Evolutionary conservation across 148 eudicot species (phyloP).

Genomic region (Salicornia ramosissima): DNA sequence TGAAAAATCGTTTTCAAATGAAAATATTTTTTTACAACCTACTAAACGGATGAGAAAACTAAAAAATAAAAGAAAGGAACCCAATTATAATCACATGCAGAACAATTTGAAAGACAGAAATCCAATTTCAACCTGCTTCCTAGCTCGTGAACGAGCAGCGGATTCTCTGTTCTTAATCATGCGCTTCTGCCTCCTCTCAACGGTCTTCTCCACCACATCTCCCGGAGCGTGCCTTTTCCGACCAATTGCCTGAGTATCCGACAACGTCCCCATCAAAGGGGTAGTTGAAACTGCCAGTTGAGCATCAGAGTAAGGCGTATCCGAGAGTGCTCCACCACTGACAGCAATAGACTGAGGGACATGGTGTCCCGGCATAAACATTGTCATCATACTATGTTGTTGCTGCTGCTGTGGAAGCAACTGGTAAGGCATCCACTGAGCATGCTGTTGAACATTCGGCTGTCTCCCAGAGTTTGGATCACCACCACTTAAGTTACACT

Average conservation of each 20-base stretch:
- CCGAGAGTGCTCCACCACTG: slow-evolving; percentile 46
- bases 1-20: no score
- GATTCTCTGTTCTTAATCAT: slow-evolving; percentile 98
- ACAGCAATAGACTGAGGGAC: slow-evolving; percentile 43
- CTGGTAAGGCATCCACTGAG: slow-evolving; percentile 55
- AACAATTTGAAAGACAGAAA: not conserved
- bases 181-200: slow-evolving; percentile 94
- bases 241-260: slow-evolving; percentile 70
- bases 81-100: not conserved
- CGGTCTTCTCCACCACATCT: slow-evolving; percentile 77
- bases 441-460: slow-evolving; percentile 37
- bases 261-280: slow-evolving; percentile 57
- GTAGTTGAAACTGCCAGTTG: slow-evolving; percentile 63
- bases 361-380: slow-evolving; percentile 61
- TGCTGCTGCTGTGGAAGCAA: slow-evolving; percentile 35
- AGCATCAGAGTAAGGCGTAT: slow-evolving; percentile 45
- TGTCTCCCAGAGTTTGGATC: slow-evolving; percentile 28
- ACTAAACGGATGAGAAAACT: not conserved
- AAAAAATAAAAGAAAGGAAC: not conserved
- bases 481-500: slow-evolving; percentile 26
- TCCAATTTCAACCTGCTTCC: slow-evolving; percentile 64
- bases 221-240: slow-evolving; percentile 66
- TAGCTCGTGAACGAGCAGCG: slow-evolving; percentile 95
- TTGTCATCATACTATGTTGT: slow-evolving; percentile 45
- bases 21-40: no score